Evolutionary conservation across 2,329 filamentous ascomycete species (phyloP).

Genomic region (Cercospora sp.): DNA sequence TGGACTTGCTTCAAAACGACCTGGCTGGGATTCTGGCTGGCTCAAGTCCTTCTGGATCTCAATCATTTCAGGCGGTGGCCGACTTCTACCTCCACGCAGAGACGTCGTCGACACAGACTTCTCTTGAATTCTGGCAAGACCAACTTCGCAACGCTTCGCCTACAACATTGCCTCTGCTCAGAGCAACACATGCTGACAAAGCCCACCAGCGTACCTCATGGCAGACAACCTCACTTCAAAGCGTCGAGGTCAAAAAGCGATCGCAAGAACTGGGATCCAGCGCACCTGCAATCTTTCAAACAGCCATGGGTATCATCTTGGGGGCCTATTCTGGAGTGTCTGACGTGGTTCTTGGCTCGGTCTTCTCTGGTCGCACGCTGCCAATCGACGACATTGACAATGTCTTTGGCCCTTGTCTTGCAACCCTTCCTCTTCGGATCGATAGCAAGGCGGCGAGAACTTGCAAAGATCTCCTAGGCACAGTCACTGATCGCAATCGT

Average conservation of each 20-base stretch:
- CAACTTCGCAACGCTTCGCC: conserved; percentile 60
- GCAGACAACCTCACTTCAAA: conserved; percentile 20
- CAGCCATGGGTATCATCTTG: conserved; percentile 67
- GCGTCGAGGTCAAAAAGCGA: conserved; percentile 14
- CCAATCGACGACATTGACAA: conserved; percentile 68
- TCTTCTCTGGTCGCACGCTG: conserved; percentile 79
- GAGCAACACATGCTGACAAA: conserved; percentile 38
- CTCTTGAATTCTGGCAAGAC: conserved; percentile 66
- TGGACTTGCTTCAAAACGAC: conserved; percentile 70
- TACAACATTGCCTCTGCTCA: conserved; percentile 60
- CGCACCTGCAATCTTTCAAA: conserved; percentile 73
- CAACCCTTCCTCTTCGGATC: conserved; percentile 70
- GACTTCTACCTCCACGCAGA: conserved; percentile 44
- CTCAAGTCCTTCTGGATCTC: conserved; percentile 42
- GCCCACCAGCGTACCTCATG: conserved; percentile 29
- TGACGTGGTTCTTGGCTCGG: conserved; percentile 73
- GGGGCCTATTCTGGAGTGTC: conserved; percentile 61
- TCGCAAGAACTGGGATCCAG: conserved; percentile 48
- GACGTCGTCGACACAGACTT: background rate
- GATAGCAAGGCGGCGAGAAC: conserved; percentile 55
- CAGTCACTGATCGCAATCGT: conserved; percentile 65
- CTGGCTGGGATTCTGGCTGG: conserved; percentile 55
- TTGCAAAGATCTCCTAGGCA: conserved; percentile 61
- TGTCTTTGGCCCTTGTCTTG: conserved; percentile 76
- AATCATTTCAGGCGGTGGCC: conserved; percentile 63